These are phyloP conservation scores for Rutstroemia sydowiana DNA, from an alignment of 2,329 filamentous ascomycete species.

Conservation along the genomic window DNA sequence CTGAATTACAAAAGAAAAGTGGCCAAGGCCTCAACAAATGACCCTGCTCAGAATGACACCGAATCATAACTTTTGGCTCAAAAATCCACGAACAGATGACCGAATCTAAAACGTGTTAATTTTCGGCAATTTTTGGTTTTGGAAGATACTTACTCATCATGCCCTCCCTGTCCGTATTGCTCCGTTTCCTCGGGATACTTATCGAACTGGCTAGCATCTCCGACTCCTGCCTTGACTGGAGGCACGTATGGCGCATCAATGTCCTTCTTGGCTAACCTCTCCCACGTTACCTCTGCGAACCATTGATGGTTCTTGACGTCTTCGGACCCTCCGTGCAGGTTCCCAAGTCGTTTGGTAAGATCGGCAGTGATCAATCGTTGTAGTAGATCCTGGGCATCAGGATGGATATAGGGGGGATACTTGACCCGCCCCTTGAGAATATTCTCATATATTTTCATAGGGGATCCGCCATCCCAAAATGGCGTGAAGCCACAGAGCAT, in stretches of 20 bases:
- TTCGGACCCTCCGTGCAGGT: constrained; percentile 80
- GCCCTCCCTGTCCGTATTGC: constrained; percentile 70
- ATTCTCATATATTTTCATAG: constrained; percentile 99
- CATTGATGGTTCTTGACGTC: constrained; percentile 94
- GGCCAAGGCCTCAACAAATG: not conserved
- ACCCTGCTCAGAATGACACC: not conserved
- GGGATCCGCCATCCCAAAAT: constrained; percentile 96
- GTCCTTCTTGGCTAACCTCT: constrained; percentile 85
- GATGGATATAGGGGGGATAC: constrained; percentile 92
- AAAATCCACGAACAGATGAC: constrained; percentile 20
- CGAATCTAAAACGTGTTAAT: constrained; percentile 10
- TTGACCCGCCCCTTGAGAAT: constrained; percentile 94
- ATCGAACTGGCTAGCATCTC: constrained; percentile 96
- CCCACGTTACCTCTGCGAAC: constrained; percentile 98
- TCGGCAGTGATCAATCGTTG: constrained; percentile 91
- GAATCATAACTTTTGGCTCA: constrained; percentile 1
- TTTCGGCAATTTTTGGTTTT: not conserved
- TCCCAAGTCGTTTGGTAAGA: constrained; percentile 88
- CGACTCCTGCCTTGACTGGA: constrained; percentile 85
- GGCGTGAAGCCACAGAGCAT: constrained; percentile 99
- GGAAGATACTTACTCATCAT: constrained; percentile 71
- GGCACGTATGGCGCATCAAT: constrained; percentile 98
- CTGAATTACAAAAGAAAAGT: constrained; percentile 9
- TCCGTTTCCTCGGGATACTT: constrained; percentile 97
- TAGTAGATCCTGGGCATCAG: constrained; percentile 86